These are phyloP conservation scores for Geranomyces michiganensis DNA, from an alignment of 192 early-diverging fungal genomes.

Conservation along the genomic window DNA sequence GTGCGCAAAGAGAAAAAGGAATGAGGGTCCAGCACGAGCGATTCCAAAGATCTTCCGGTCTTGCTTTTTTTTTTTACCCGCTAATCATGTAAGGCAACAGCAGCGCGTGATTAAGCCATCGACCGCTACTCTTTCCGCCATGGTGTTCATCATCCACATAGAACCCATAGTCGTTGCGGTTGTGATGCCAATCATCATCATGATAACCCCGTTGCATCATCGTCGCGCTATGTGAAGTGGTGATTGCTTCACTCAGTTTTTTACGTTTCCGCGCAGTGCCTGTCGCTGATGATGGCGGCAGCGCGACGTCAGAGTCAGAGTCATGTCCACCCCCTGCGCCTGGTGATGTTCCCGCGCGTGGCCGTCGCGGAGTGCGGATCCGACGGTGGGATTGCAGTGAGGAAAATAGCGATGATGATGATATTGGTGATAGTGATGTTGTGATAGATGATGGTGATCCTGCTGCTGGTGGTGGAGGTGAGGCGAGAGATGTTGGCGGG, in stretches of 20 bases:
- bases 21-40: background rate
- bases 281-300: background rate
- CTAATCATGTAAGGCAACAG: constrained; percentile 47
- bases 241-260: constrained; percentile 14
- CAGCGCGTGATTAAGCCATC: too few relatives aligned
- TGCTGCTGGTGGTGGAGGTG: too few relatives aligned
- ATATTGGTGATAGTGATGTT: background rate
- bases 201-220: background rate
- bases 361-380: background rate
- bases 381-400: background rate
- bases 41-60: background rate
- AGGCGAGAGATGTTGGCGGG: too few relatives aligned
- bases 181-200: background rate
- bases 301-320: constrained; percentile 23
- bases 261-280: constrained; percentile 16
- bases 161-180: background rate
- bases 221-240: background rate
- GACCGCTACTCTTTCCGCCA: too few relatives aligned
- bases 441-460: too few relatives aligned
- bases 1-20: background rate
- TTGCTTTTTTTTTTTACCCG: constrained; percentile 36
- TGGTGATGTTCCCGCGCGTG: background rate
- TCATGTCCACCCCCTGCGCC: background rate
- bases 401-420: background rate
- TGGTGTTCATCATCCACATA: background rate